These are phyloP conservation scores for Bothriochloa decipiens DNA, from an alignment of 176 grass and related monocot genomes.

Conservation along the genomic window DNA sequence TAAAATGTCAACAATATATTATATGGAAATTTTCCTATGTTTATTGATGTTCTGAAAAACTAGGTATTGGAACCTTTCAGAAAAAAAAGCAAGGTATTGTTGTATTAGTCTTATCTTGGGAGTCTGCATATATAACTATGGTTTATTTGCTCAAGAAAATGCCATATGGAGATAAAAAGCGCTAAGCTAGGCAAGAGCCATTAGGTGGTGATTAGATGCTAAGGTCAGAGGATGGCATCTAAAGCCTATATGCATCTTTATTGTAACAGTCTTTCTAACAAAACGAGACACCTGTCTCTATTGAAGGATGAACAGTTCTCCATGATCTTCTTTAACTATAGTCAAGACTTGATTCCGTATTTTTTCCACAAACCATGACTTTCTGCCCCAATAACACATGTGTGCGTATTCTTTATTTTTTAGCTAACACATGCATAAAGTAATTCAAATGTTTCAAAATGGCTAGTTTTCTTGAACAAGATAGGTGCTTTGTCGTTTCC, in stretches of 20 bases:
- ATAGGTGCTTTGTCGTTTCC: not conserved
- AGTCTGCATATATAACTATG: not conserved
- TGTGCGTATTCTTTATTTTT: constrained; percentile 1
- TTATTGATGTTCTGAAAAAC: constrained; percentile 4
- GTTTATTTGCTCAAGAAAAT: not conserved
- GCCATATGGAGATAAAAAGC: not conserved
- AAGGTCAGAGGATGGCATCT: not conserved
- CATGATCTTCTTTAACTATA: constrained; percentile 6
- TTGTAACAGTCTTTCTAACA: not conserved
- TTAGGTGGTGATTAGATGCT: not conserved
- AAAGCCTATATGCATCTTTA: not conserved
- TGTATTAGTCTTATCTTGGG: not conserved
- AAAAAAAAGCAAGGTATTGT: not conserved
- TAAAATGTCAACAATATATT: not conserved
- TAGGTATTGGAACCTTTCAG: not conserved
- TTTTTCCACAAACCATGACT: not conserved
- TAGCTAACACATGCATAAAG: constrained; percentile 6
- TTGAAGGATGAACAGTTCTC: not conserved
- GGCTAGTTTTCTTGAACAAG: not conserved
- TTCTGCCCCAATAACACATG: not conserved
- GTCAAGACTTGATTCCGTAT: constrained; percentile 4
- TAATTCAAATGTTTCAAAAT: constrained; percentile 3
- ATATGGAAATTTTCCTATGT: not conserved
- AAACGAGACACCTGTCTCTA: constrained; percentile 3
- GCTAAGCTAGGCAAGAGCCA: not conserved